Evolutionary conservation across 2,329 filamentous ascomycete genomes (phyloP), one percentile per base, ranked within the genome.

Genomic region (Rutstroemia sydowiana): DNA sequence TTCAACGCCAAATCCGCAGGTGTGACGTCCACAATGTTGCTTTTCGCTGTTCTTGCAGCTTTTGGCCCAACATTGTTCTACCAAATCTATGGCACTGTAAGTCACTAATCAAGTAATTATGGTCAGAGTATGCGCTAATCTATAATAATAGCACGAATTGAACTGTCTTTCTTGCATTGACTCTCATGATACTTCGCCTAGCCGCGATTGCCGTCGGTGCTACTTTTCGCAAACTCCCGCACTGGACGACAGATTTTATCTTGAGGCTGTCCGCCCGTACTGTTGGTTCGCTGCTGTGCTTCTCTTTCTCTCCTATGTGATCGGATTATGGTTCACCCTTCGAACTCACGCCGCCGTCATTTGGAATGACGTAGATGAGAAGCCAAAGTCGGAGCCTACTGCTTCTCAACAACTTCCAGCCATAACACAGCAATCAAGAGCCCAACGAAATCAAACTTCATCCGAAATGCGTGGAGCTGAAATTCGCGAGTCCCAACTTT

Each of bases 51-150:
- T 36, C 93, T 98, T 61, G 92, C 88, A 56, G 89, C 92, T 8
- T 98, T 98, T 69, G 87, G 92, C 0, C 93, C 93, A 2, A 98
- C 93, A 0, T 73, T 98, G 13, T 98, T 98, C 71, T 98, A 97
- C 70, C 92, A 98, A 66, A 95, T 98, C 57, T 97, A 97, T 68
- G 95, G 93, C 61, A 95, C 90, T 45, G 80, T 84, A 73, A 72
- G 78, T 73, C 20, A 10, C 46, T 30, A 13, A 30, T 3, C 32
- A 49, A 16, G 34, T 8, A 36, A n/a, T 18, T 45, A 39, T 26
- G 9, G 16, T 2, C 32, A n/a, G 18, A 10, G 26, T 26, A 39
- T 32, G 48, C 59, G 57, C 73, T 76, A 60, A 75, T 56, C 34
- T 21, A 11, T n/a, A 13, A 23, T 37, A 49, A 13, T 66, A 84